Conservation (phyloP, 2,329 filamentous ascomycete genomes). For the Stemphylium vesicarium region DNA sequence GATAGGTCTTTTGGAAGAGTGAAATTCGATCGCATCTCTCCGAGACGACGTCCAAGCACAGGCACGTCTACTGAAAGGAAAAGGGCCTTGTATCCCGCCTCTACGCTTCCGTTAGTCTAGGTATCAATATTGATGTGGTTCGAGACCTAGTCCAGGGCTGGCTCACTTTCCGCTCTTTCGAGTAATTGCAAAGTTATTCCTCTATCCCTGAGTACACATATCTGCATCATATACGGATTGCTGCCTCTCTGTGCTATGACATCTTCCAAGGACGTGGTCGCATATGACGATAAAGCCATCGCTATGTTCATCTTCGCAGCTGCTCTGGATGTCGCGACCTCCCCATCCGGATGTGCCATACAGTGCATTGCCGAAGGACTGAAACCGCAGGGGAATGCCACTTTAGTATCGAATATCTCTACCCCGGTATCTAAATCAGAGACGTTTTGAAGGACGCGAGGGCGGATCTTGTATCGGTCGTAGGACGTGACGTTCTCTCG, state of each 20-base stretch:
- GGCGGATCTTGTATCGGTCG: slow-evolving; percentile 40
- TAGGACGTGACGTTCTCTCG: slow-evolving; percentile 44
- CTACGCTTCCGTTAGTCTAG: slow-evolving; percentile 2
- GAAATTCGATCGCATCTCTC: slow-evolving; percentile 62
- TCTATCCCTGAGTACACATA: slow-evolving; percentile 60
- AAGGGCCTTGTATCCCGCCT: slow-evolving; percentile 56
- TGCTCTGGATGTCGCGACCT: slow-evolving; percentile 65
- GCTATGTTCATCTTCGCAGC: slow-evolving; percentile 66
- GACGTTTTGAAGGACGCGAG: slow-evolving; percentile 43
- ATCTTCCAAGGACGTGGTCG: slow-evolving; percentile 66
- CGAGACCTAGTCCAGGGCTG: too few relatives aligned
- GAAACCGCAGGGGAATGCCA: slow-evolving; percentile 46
- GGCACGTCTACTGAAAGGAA: slow-evolving; percentile 64
- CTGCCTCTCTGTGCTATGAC: slow-evolving; percentile 60
- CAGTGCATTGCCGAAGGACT: slow-evolving; percentile 69
- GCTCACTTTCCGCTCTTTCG: slow-evolving; percentile 45
- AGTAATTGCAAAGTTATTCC: slow-evolving; percentile 51
- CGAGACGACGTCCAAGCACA: slow-evolving; percentile 59
- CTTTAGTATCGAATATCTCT: slow-evolving; percentile 43
- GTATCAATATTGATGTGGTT: background rate
- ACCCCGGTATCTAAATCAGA: slow-evolving; percentile 29
- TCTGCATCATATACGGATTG: slow-evolving; percentile 57
- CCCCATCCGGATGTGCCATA: slow-evolving; percentile 69
- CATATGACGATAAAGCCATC: slow-evolving; percentile 65
- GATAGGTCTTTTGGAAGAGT: slow-evolving; percentile 52